Conservation (phyloP, 306 rosid genomes). For the Albizia julibrissin region DNA sequence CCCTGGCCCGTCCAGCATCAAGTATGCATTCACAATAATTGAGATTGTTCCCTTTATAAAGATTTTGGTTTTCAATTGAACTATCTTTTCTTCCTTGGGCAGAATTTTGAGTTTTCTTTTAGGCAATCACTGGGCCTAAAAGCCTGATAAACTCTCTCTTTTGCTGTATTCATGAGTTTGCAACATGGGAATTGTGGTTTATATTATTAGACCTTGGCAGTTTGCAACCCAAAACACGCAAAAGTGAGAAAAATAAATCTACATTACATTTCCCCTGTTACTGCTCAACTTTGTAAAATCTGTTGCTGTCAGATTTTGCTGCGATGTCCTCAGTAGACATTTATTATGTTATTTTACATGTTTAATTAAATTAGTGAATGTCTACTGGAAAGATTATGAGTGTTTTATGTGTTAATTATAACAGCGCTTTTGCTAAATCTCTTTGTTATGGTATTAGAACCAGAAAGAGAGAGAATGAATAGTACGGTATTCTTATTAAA, state of each 20-base stretch:
- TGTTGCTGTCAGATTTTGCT: not conserved
- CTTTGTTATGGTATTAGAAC: too few relatives aligned
- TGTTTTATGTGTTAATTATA: not conserved
- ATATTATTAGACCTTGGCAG: not conserved
- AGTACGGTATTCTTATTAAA: too few relatives aligned
- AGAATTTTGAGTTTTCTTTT: not conserved
- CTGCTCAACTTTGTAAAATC: constrained; percentile 7
- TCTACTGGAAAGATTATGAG: not conserved
- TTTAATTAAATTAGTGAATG: not conserved
- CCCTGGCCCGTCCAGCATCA: not conserved
- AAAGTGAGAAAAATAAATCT: not conserved
- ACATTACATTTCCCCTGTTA: not conserved
- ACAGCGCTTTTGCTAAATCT: constrained; percentile 11
- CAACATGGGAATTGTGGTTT: constrained; percentile 1
- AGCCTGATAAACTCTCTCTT: not conserved
- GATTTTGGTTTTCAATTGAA: constrained; percentile 9
- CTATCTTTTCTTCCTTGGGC: not conserved
- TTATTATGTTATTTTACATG: not conserved
- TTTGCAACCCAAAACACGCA: not conserved
- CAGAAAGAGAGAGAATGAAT: too few relatives aligned
- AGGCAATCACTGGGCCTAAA: not conserved
- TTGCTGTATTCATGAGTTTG: constrained; percentile 20
- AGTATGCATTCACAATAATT: constrained; percentile 16
- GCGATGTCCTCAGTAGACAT: not conserved
- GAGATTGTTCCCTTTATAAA: not conserved